Conservation (phyloP, 352 stramenopile genomes). For the Pythium sukuiense region DNA sequence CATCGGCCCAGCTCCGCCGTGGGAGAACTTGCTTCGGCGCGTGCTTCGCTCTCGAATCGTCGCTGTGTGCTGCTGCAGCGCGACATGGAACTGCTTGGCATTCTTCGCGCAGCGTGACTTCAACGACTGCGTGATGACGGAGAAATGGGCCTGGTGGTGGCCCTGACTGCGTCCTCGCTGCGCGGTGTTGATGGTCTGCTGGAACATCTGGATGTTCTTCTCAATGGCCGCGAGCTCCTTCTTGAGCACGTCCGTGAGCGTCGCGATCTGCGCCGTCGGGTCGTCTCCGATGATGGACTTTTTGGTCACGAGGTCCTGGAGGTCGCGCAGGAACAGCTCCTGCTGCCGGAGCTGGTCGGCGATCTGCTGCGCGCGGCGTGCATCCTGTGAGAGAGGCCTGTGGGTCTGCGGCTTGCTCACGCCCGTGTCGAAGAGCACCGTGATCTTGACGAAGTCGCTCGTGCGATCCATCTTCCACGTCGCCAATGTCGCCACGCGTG, state of each 20-base stretch:
- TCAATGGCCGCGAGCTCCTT: constrained; percentile 64
- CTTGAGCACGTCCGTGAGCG: constrained; percentile 80
- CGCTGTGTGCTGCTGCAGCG: constrained; percentile 37
- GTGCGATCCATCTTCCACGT: constrained; percentile 57
- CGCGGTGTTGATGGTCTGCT: constrained; percentile 48
- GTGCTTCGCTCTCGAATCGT: constrained; percentile 76
- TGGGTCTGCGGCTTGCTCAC: constrained; percentile 44
- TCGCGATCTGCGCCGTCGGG: constrained; percentile 69
- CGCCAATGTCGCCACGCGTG: constrained; percentile 20
- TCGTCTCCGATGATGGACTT: constrained; percentile 83
- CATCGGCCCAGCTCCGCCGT: constrained; percentile 66
- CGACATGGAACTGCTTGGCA: constrained; percentile 72
- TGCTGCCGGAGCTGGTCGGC: constrained; percentile 79
- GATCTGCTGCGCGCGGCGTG: constrained; percentile 75
- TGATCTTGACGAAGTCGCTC: constrained; percentile 84
- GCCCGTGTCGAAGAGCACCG: constrained; percentile 81
- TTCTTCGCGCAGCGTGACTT: constrained; percentile 82
- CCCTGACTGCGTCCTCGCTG: constrained; percentile 56
- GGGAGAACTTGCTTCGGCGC: constrained; percentile 79
- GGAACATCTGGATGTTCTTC: constrained; percentile 66
- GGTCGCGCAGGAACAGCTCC: constrained; percentile 74
- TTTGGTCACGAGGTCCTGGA: constrained; percentile 68
- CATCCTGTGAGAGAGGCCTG: constrained; percentile 68
- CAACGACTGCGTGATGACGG: constrained; percentile 74
- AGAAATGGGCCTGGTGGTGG: constrained; percentile 82